A percentile compares a stretch with the other conserved stretches of the same genome.
phyloP scores from a whole-genome alignment of 306 rosid species.

The Echinosophora koreensis region DNA sequence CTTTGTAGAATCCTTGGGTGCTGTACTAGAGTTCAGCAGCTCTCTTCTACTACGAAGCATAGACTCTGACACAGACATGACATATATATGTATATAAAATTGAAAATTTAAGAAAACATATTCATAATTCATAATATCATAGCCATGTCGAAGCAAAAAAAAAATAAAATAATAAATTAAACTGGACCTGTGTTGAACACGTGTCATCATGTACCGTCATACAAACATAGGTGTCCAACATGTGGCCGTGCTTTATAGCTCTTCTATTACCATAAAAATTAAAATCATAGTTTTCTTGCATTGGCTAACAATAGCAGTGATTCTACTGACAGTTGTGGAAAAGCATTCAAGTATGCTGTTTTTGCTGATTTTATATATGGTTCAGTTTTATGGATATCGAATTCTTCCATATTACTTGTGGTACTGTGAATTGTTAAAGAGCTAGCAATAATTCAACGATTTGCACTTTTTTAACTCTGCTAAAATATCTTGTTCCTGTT shows the following conservation, averaged over 20 bases:
- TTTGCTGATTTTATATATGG: constrained; percentile 1
- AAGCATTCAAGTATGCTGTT: constrained; percentile 3
- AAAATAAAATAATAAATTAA: no score
- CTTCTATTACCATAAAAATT: not conserved
- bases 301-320: constrained; percentile 21
- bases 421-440: not conserved
- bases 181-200: not conserved
- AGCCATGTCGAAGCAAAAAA: not conserved
- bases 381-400: constrained; percentile 10
- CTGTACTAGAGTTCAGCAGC: not conserved
- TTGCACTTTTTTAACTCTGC: not conserved
- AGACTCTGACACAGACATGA: no score
- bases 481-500: not conserved
- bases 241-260: not conserved
- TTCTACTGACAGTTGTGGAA: not conserved
- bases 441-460: not conserved
- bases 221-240: not conserved
- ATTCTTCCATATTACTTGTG: constrained; percentile 8
- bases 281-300: constrained; percentile 1
- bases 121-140: not conserved
- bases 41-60: not conserved
- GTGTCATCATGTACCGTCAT: not conserved
- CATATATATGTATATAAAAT: no score
- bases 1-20: not conserved
- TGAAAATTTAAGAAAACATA: no score